phyloP scores from a whole-genome alignment of 179 eudicot genomes.

The Vitellaria paradoxa region DNA sequence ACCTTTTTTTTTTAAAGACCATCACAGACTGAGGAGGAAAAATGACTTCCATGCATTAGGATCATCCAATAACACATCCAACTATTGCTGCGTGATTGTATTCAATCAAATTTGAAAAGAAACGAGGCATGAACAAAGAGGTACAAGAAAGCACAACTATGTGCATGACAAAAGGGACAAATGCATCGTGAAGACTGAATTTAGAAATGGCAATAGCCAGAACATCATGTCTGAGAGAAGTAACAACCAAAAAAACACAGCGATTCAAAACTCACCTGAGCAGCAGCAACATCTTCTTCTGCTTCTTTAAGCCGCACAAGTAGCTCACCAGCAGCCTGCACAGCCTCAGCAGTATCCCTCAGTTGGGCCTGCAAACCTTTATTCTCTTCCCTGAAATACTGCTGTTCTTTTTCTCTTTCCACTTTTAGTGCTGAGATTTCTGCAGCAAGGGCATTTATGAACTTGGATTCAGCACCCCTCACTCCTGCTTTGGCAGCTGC shows the following conservation, averaged over 20 bases:
- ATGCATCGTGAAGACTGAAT: not conserved
- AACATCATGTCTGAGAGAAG: not conserved
- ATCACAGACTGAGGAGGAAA: not conserved
- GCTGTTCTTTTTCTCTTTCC: slow-evolving; percentile 81
- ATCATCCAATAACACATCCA: not conserved
- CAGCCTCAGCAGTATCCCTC: slow-evolving; percentile 94
- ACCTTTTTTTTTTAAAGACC: too few species aligned
- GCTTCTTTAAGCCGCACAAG: slow-evolving; percentile 94
- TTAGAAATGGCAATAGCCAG: not conserved
- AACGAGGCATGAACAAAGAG: not conserved
- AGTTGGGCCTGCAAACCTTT: slow-evolving; percentile 89
- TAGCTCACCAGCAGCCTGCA: slow-evolving; percentile 97
- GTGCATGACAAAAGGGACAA: slow-evolving; percentile 1
- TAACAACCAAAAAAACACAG: not conserved
- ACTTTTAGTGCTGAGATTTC: slow-evolving; percentile 84
- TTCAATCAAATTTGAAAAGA: not conserved
- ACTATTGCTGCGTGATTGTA: not conserved
- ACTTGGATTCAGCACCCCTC: slow-evolving; percentile 81
- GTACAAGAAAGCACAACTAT: not conserved
- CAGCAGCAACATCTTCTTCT: slow-evolving; percentile 81
- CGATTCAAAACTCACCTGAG: slow-evolving; percentile 54
- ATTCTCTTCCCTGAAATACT: slow-evolving; percentile 78
- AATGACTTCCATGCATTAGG: too few species aligned
- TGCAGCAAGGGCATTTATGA: slow-evolving; percentile 83
- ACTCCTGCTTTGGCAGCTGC: slow-evolving; percentile 89